These are phyloP conservation scores for Nicotiana knightiana DNA, from an alignment of 257 asterid species.

Conservation along the genomic window DNA sequence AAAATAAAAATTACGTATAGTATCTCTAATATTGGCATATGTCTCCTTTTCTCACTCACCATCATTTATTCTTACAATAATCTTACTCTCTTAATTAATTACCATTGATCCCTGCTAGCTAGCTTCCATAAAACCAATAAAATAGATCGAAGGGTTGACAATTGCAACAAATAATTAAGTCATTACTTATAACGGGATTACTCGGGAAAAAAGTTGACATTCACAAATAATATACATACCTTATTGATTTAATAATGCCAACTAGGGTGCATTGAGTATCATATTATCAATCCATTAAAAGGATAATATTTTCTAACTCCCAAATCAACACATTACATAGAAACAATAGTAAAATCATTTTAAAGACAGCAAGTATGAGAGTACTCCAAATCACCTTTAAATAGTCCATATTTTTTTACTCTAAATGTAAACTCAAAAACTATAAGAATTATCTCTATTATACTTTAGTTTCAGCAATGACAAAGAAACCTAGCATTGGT, in stretches of 20 bases:
- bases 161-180: not conserved
- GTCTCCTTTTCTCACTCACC: not conserved
- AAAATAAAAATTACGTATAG: not conserved
- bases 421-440: not conserved
- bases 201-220: slow-evolving; percentile 14
- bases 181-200: not conserved
- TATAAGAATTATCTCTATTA: not conserved
- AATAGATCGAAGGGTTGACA: not conserved
- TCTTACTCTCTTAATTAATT: not conserved
- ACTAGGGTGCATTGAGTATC: slow-evolving; percentile 17
- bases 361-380: slow-evolving; percentile 3
- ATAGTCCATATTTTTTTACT: not conserved
- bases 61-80: not conserved
- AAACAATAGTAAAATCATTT: slow-evolving; percentile 4
- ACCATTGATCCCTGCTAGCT: too few species aligned
- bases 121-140: not conserved
- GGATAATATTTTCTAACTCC: slow-evolving; percentile 44
- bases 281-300: slow-evolving; percentile 26
- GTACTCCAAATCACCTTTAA: not conserved
- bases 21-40: not conserved
- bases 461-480: slow-evolving; percentile 27
- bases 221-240: slow-evolving; percentile 1
- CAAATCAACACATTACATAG: slow-evolving; percentile 36
- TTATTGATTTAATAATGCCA: slow-evolving; percentile 16
- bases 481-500: slow-evolving; percentile 61